phyloP scores from a whole-genome alignment of 805 yeast genomes.

The Vanderwaltozyma polyspora region DNA sequence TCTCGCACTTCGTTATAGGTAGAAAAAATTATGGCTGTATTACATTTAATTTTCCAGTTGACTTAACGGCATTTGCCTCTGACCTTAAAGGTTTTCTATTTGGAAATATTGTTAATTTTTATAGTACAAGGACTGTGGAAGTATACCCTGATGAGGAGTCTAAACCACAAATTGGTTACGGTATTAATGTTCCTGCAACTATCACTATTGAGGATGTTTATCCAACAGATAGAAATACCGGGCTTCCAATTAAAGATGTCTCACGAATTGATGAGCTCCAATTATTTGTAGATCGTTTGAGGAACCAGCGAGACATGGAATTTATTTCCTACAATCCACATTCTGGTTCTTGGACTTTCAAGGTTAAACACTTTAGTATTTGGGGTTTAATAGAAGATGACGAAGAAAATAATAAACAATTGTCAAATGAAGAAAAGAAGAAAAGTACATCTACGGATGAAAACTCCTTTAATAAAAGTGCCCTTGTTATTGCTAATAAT shows the following conservation, averaged over 20 bases:
- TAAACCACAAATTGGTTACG: slow-evolving; percentile 55
- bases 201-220: slow-evolving; percentile 52
- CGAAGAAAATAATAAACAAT: slow-evolving; percentile 44
- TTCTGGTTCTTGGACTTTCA: slow-evolving; percentile 65
- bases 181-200: slow-evolving; percentile 68
- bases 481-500: too few species aligned
- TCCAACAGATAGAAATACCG: slow-evolving; percentile 32
- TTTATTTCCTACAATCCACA: slow-evolving; percentile 72
- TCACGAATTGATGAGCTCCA: slow-evolving; percentile 33
- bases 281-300: slow-evolving; percentile 39
- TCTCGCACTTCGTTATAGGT: slow-evolving; percentile 58
- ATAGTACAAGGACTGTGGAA: slow-evolving; percentile 38
- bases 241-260: slow-evolving; percentile 19
- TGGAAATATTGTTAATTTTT: slow-evolving; percentile 37
- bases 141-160: slow-evolving; percentile 46
- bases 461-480: too few species aligned
- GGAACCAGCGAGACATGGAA: slow-evolving; percentile 55
- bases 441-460: not conserved
- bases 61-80: slow-evolving; percentile 41
- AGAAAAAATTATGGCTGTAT: slow-evolving; percentile 59
- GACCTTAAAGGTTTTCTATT: slow-evolving; percentile 27
- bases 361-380: slow-evolving; percentile 82
- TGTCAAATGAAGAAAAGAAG: slow-evolving; percentile 23
- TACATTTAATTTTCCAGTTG: slow-evolving; percentile 58
- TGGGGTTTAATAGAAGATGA: slow-evolving; percentile 82